Evolutionary conservation across 2,329 filamentous ascomycete genomes (phyloP), one percentile per base, ranked within the genome.

Genomic region (Penicillium thymicola): DNA sequence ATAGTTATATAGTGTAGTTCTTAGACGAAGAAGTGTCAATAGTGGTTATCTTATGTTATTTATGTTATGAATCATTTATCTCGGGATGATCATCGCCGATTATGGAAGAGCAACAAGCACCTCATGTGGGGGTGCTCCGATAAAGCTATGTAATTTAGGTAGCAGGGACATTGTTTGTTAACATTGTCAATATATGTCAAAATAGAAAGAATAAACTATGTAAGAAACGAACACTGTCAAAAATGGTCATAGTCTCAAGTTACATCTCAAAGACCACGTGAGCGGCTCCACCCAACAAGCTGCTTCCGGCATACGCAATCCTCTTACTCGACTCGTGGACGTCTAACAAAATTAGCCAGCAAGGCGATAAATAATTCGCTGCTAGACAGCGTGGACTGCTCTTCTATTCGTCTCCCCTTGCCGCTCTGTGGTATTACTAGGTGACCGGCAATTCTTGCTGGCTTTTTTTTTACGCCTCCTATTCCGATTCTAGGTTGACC

Each of bases 241-340:
- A 28, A 7, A 23, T 14, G 10, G 44, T 23, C 11, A 9, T 16
- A 30, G 30, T 28, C 21, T 25, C 2, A 40, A 38, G 27, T 46
- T 25, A 23, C 40, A 44, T 30, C 10, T 13, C 34, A 23, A 34
- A 57, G 53, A 54, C 61, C 62, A 65, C 62, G 62, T 65, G 61
- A 64, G 56, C 16, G 56, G 56, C 46, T 59, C 62, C 61, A 60
- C 62, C 49, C 30, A 43, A 42, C 30, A 58, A 55, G 55, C 50
- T 50, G 57, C 46, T 59, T 50, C 41, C 48, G 55, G 61, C 58
- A 59, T 63, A 59, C 61, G 61, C 61, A 62, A 61, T 51, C 58
- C 51, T 54, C 42, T 52, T 49, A 38, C 34, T 38, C 18, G 4
- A 52, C 32, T 45, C 14, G 54, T 49, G 23, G 21, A 51, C 30